phyloP scores from a whole-genome alignment of 495 filamentous ascomycete genomes.

The Podospora appendiculata region DNA sequence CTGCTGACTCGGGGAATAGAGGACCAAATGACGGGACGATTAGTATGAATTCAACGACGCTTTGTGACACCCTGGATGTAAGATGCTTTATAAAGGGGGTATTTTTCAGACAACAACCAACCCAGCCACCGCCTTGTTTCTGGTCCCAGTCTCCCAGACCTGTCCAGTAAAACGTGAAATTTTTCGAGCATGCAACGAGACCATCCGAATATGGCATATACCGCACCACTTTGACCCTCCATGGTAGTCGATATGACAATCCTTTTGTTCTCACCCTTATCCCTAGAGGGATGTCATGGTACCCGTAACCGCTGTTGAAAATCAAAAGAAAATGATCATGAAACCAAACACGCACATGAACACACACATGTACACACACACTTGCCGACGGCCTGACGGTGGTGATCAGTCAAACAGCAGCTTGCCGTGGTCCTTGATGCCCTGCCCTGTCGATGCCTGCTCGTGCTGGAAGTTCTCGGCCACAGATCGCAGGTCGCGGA shows the following conservation, averaged over 20 bases:
- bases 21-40: not conserved
- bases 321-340: not conserved
- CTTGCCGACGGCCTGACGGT: no score
- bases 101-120: no score
- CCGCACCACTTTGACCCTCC: no score
- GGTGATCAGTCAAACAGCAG: slow-evolving; percentile 6
- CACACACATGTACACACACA: not conserved
- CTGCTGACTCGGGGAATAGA: no score
- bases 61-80: not conserved
- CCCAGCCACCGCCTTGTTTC: no score
- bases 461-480: not conserved
- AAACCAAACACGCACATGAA: not conserved
- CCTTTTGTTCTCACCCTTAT: no score
- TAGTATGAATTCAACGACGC: not conserved
- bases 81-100: not conserved
- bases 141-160: no score
- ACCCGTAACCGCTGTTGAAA: not conserved
- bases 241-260: no score
- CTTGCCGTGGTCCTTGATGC: not conserved
- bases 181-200: no score
- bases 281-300: not conserved
- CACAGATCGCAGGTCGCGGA: not conserved
- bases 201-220: no score
- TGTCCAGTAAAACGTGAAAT: no score
- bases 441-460: not conserved